Conservation (phyloP, 441 rosid genomes). For the Syzygium malaccense region DNA sequence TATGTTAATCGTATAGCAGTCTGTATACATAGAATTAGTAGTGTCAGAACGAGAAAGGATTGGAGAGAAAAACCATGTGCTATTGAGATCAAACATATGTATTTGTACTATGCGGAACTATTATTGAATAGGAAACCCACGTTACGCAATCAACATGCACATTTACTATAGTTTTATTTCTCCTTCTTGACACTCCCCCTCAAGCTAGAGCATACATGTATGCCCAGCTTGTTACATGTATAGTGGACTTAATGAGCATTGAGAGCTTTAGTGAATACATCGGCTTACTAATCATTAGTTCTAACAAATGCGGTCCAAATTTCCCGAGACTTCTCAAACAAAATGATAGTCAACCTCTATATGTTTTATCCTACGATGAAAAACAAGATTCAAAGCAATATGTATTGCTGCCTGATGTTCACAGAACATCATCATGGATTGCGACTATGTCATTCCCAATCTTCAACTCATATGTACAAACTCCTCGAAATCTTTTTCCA, state of each 20-base stretch:
- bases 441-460: no score
- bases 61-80: no score
- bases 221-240: no score
- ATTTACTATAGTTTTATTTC: fast-evolving
- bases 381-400: not conserved
- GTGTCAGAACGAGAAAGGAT: no score
- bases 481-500: not conserved
- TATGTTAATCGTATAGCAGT: no score
- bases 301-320: not conserved
- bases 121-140: not conserved
- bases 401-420: not conserved
- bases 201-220: no score
- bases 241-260: fast-evolving
- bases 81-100: no score
- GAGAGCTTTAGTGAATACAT: no score
- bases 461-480: not conserved
- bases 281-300: not conserved
- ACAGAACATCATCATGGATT: not conserved
- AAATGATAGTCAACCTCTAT: no score
- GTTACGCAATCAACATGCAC: not conserved
- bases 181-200: fast-evolving
- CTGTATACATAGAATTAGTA: no score
- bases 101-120: no score
- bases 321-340: fast-evolving
- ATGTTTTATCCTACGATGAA: no score